Evolutionary conservation across 495 filamentous ascomycete genomes (phyloP).

Genomic region (Hyaloscypha variabilis): DNA sequence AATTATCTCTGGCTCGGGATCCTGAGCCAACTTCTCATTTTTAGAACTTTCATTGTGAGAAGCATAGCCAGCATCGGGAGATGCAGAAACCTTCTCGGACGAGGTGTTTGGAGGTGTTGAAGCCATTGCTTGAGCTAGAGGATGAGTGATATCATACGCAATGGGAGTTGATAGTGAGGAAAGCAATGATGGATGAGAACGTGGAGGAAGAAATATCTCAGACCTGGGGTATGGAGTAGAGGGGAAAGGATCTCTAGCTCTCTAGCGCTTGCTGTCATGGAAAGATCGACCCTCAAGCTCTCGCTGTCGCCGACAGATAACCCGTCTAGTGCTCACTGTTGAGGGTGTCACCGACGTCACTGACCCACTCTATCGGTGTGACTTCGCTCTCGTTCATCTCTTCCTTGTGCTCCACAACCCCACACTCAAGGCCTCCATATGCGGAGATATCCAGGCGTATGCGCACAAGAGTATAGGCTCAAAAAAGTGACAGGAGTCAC

Average conservation of each 20-base stretch:
- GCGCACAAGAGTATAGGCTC: background rate
- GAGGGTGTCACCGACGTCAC: too few relatives aligned
- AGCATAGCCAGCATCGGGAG: background rate
- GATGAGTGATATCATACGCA: background rate
- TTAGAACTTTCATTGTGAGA: background rate
- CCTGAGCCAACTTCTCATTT: background rate
- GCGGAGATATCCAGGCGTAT: background rate
- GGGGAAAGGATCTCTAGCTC: background rate
- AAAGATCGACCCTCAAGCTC: background rate
- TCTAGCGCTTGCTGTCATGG: background rate
- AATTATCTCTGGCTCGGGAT: background rate
- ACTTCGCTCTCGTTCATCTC: background rate
- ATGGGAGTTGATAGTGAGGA: background rate
- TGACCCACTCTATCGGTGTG: too few relatives aligned
- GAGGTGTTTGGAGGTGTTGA: background rate
- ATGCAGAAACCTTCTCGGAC: slow-evolving; percentile 2
- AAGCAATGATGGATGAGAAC: background rate
- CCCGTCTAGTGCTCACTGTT: background rate
- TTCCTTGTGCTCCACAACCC: background rate
- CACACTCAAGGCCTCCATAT: background rate
- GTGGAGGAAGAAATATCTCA: background rate
- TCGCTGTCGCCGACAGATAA: background rate
- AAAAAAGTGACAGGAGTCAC: background rate
- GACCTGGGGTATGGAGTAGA: background rate
- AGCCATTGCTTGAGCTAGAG: background rate